Evolutionary conservation across 2,329 filamentous ascomycete genomes (phyloP).

Genomic region (Scolecobasidium constrictum): DNA sequence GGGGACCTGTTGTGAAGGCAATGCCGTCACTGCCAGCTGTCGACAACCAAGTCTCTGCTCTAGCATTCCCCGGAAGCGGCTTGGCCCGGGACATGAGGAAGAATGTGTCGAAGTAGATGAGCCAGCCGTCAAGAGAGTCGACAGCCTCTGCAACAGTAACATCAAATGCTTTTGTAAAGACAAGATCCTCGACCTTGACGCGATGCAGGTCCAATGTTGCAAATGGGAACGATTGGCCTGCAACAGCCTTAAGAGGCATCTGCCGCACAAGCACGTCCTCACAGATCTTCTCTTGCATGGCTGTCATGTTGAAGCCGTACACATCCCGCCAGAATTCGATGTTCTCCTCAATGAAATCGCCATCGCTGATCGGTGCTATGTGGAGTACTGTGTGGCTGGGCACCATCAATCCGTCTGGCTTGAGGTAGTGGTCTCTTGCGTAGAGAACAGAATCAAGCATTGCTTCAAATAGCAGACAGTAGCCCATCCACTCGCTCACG

Average conservation of each 20-base stretch:
- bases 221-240: slow-evolving; percentile 54
- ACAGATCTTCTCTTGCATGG: slow-evolving; percentile 75
- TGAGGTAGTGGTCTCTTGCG: slow-evolving; percentile 78
- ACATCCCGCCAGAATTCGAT: slow-evolving; percentile 83
- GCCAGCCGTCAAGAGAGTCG: slow-evolving; percentile 70
- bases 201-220: slow-evolving; percentile 67
- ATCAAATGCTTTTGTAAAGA: slow-evolving; percentile 60
- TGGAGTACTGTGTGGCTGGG: slow-evolving; percentile 78
- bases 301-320: slow-evolving; percentile 89
- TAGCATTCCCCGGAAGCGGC: slow-evolving; percentile 38
- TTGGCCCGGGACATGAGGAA: slow-evolving; percentile 56
- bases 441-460: slow-evolving; percentile 91
- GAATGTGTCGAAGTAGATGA: slow-evolving; percentile 91
- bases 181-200: slow-evolving; percentile 59
- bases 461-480: slow-evolving; percentile 83
- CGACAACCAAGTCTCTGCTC: slow-evolving; percentile 52
- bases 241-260: slow-evolving; percentile 37
- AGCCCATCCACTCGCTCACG: slow-evolving; percentile 97
- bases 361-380: slow-evolving; percentile 68
- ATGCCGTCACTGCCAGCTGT: slow-evolving; percentile 40
- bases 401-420: slow-evolving; percentile 68
- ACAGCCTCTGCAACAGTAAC: slow-evolving; percentile 50
- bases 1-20: slow-evolving; percentile 82
- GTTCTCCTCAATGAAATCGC: slow-evolving; percentile 66
- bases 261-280: slow-evolving; percentile 47